Conservation (phyloP, 352 stramenopile genomes). For the Stramenopiles sp. region DNA sequence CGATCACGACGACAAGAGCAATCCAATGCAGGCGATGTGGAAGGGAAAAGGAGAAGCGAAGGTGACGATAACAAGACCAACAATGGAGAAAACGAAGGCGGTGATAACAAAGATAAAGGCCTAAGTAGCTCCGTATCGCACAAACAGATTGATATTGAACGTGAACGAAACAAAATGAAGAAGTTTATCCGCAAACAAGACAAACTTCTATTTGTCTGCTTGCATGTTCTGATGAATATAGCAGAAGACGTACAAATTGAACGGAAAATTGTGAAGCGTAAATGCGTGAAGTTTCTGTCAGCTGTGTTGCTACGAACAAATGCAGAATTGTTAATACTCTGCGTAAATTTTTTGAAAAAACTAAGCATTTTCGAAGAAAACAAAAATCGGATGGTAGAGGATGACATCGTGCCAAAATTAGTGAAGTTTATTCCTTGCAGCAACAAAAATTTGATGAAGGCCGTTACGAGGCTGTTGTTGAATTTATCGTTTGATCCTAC, state of each 20-base stretch:
- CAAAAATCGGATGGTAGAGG: slow-evolving; percentile 66
- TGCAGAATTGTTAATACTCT: slow-evolving; percentile 61
- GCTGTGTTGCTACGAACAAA: slow-evolving; percentile 60
- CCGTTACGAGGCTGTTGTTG: slow-evolving; percentile 52
- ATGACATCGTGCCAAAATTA: slow-evolving; percentile 31
- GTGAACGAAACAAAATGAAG: neutral
- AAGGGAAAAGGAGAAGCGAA: slow-evolving; percentile 20
- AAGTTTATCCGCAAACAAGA: slow-evolving; percentile 62
- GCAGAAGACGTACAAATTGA: slow-evolving; percentile 76
- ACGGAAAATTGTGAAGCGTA: slow-evolving; percentile 83
- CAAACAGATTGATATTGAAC: neutral
- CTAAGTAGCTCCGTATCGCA: neutral
- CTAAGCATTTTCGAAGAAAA: slow-evolving; percentile 82
- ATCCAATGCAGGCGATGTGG: slow-evolving; percentile 10
- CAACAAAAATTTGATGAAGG: slow-evolving; percentile 26
- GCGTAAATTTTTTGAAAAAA: slow-evolving; percentile 74
- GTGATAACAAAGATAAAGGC: neutral
- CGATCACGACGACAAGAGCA: slow-evolving; percentile 16
- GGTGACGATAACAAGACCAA: slow-evolving; percentile 15
- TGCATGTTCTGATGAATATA: slow-evolving; percentile 79
- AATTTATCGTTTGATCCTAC: slow-evolving; percentile 77
- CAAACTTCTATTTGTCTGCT: slow-evolving; percentile 69
- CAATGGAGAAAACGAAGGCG: slow-evolving; percentile 16
- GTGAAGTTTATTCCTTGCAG: slow-evolving; percentile 30
- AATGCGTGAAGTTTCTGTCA: slow-evolving; percentile 48